Percentiles rank a stretch among this genome's conserved stretches.
phyloP scores from a whole-genome alignment of 257 asterid genomes.

The Apocynum venetum region DNA sequence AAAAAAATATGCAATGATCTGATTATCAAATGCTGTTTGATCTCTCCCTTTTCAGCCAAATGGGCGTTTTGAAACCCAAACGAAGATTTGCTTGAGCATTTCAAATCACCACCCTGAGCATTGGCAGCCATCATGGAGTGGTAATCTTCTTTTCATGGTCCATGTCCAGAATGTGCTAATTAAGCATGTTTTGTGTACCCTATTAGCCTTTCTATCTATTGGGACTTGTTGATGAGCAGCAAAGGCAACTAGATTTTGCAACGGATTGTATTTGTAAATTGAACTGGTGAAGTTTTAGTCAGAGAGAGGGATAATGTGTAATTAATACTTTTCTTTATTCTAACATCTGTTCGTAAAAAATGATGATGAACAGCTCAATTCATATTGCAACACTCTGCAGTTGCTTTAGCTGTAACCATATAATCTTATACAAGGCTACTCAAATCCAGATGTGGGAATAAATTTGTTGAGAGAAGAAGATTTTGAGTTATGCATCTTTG shows the following conservation, averaged over 20 bases:
- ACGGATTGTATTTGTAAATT: neutral
- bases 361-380: no score
- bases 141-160: constrained; percentile 32
- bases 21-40: constrained; percentile 14
- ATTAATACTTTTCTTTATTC: no score
- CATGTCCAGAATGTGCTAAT: no score
- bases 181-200: no score
- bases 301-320: no score
- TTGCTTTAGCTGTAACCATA: no score
- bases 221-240: neutral
- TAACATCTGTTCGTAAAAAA: no score
- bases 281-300: neutral
- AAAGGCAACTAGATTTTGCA: neutral
- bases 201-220: neutral
- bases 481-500: neutral
- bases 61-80: constrained; percentile 94
- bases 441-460: neutral
- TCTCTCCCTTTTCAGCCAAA: constrained; percentile 56
- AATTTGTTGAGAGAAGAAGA: neutral
- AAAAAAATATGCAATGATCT: no score
- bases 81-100: constrained; percentile 96
- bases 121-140: constrained; percentile 99
- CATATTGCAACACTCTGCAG: no score
- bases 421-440: neutral
- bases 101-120: constrained; percentile 98